Percentiles rank a stretch among this genome's conserved stretches.
Evolutionary conservation across 2,329 filamentous ascomycete genomes (phyloP).

Genomic region (Talaromyces islandicus): DNA sequence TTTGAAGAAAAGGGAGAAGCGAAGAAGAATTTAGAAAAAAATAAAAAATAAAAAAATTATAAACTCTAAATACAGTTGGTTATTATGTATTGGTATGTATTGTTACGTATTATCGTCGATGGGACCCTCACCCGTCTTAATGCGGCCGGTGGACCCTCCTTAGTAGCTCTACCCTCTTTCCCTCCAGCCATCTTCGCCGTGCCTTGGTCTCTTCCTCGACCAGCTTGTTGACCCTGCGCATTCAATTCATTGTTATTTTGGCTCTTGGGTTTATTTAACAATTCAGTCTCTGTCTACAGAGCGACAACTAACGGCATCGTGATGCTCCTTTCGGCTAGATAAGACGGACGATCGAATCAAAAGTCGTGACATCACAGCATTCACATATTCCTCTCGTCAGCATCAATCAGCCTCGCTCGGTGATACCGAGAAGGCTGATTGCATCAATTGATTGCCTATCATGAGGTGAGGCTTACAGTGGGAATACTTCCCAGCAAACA

Average conservation of each 20-base stretch:
- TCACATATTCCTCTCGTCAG: background rate
- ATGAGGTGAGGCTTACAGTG: background rate
- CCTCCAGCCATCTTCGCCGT: background rate
- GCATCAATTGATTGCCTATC: background rate
- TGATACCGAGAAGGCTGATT: background rate
- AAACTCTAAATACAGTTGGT: background rate
- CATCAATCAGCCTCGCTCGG: background rate
- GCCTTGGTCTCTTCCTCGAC: background rate
- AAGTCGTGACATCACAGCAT: background rate
- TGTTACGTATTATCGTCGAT: background rate
- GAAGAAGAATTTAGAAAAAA: background rate
- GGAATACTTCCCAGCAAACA: background rate
- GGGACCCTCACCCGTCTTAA: background rate
- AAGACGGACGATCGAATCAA: background rate
- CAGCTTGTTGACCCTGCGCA: no score
- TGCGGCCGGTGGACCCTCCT: background rate
- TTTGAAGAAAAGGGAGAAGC: background rate
- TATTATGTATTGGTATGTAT: background rate
- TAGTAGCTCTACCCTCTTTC: background rate
- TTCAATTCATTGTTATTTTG: background rate
- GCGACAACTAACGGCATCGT: background rate
- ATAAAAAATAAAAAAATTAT: background rate
- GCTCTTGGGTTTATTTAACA: background rate
- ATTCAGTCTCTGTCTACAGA: background rate
- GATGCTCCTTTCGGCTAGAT: background rate